phyloP scores from a whole-genome alignment of 768 basidiomycete species.

The Serendipita sp. region DNA sequence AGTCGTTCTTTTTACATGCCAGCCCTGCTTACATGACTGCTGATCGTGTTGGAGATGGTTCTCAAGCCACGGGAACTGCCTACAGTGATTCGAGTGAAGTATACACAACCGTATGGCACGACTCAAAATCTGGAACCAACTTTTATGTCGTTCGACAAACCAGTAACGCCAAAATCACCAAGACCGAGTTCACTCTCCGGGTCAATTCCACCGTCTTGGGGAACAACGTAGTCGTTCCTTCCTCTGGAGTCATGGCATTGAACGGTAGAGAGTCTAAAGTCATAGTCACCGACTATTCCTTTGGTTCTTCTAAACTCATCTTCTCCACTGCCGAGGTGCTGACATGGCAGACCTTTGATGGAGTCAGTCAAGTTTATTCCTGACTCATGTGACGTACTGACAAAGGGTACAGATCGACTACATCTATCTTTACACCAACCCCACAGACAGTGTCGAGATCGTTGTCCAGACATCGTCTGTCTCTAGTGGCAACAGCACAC shows the following conservation, averaged over 20 bases:
- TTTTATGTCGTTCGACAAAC: conserved; percentile 18
- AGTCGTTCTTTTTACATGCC: conserved; percentile 17
- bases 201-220: conserved; percentile 15
- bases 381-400: background rate
- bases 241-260: conserved; percentile 11
- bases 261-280: conserved; percentile 16
- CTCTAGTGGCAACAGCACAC: background rate
- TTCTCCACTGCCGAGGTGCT: conserved; percentile 9
- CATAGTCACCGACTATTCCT: conserved; percentile 15
- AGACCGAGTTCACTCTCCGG: conserved; percentile 13
- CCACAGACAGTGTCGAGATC: background rate
- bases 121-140: conserved; percentile 13
- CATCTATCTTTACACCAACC: background rate
- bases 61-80: conserved; percentile 5
- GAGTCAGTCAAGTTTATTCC: background rate
- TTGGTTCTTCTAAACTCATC: conserved; percentile 10
- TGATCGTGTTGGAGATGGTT: conserved; percentile 11
- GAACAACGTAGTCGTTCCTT: conserved; percentile 12
- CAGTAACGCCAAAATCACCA: conserved; percentile 7
- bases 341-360: conserved; percentile 14
- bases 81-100: conserved; percentile 13
- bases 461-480: background rate
- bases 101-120: conserved; percentile 16
- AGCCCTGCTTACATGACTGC: conserved; percentile 16
- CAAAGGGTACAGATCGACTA: background rate